phyloP scores from a whole-genome alignment of 2,329 filamentous ascomycete species.

The Arachnopeziza araneosa region DNA sequence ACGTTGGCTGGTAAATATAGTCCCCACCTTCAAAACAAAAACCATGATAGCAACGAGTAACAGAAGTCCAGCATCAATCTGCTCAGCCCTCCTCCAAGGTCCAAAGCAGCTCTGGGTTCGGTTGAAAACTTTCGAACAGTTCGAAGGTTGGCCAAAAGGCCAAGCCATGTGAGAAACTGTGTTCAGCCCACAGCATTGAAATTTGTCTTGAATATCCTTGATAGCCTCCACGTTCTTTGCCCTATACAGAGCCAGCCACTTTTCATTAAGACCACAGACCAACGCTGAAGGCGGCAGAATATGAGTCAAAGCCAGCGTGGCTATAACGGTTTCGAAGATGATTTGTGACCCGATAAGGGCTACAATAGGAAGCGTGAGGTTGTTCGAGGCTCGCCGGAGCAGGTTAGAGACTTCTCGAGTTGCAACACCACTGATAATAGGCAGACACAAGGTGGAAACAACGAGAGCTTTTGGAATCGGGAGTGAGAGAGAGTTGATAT shows the following conservation, averaged over 20 bases:
- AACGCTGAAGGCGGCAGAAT: slow-evolving; percentile 24
- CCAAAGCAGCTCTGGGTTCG: slow-evolving; percentile 40
- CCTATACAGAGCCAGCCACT: slow-evolving; percentile 51
- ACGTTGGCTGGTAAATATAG: not conserved
- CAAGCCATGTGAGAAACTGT: slow-evolving; percentile 53
- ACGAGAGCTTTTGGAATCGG: slow-evolving; percentile 27
- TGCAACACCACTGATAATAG: slow-evolving; percentile 26
- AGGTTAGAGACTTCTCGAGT: slow-evolving; percentile 20
- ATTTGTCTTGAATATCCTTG: slow-evolving; percentile 56
- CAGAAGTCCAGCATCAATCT: slow-evolving; percentile 47
- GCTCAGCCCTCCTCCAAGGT: slow-evolving; percentile 52
- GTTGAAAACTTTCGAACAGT: slow-evolving; percentile 9
- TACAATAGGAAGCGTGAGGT: slow-evolving; percentile 24
- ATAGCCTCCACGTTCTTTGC: slow-evolving; percentile 46
- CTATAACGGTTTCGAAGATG: slow-evolving; percentile 29
- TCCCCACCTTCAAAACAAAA: slow-evolving; percentile 49
- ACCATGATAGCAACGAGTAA: slow-evolving; percentile 48
- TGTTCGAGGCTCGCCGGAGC: slow-evolving; percentile 17
- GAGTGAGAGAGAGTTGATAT: slow-evolving; percentile 26
- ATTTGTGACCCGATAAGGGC: slow-evolving; percentile 28
- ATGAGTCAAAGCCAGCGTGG: slow-evolving; percentile 27
- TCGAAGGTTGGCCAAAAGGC: slow-evolving; percentile 43
- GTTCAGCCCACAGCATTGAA: slow-evolving; percentile 62
- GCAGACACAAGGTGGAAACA: slow-evolving; percentile 26
- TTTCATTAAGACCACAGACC: slow-evolving; percentile 49